Evolutionary conservation across 2,329 filamentous ascomycete species (phyloP).

Genomic region (Clonostachys sp.): DNA sequence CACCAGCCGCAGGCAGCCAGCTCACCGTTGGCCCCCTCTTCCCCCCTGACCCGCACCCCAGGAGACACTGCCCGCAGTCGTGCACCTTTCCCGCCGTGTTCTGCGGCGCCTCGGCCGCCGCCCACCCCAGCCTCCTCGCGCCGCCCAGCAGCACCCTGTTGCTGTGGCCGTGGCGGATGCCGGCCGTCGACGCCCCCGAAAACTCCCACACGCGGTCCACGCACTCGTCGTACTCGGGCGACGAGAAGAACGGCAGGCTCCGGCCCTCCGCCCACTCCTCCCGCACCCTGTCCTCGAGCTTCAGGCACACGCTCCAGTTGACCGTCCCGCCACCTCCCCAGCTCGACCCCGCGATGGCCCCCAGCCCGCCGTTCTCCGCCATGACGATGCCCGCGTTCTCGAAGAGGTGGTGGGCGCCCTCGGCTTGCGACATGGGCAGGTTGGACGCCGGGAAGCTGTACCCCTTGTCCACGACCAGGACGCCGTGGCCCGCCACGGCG

Average conservation of each 20-base stretch:
- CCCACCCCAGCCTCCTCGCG: conserved; percentile 67
- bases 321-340: conserved; percentile 87
- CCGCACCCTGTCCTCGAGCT: conserved; percentile 71
- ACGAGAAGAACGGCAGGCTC: conserved; percentile 68
- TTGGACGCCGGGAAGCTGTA: conserved; percentile 70
- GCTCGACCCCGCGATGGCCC: conserved; percentile 61
- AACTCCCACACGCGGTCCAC: conserved; percentile 73
- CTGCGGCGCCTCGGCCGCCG: conserved; percentile 65
- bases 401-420: conserved; percentile 60
- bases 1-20: conserved; percentile 74
- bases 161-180: conserved; percentile 67
- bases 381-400: conserved; percentile 59
- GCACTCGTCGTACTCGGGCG: conserved; percentile 69
- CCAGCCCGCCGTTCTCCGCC: conserved; percentile 53
- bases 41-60: conserved; percentile 60
- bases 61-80: conserved; percentile 62
- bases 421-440: conserved; percentile 67
- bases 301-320: conserved; percentile 71
- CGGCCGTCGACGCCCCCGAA: conserved; percentile 68
- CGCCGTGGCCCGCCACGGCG: conserved; percentile 68
- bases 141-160: conserved; percentile 74
- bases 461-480: conserved; percentile 78
- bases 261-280: conserved; percentile 70
- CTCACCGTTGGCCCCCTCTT: conserved; percentile 77
- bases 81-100: conserved; percentile 74